Conservation (phyloP, 2,329 filamentous ascomycete genomes). For the Coniella vitis region DNA sequence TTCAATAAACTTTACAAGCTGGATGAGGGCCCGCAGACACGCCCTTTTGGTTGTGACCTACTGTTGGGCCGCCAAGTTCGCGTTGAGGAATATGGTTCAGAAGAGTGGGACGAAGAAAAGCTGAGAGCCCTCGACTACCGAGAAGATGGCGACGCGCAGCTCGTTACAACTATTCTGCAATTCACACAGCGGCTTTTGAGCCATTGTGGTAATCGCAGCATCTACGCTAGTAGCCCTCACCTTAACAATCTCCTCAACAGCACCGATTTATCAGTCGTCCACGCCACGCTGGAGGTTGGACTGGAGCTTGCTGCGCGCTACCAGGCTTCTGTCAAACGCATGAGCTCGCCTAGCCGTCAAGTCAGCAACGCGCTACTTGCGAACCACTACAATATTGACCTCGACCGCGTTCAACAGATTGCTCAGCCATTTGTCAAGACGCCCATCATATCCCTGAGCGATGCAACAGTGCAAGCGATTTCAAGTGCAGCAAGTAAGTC, state of each 20-base stretch:
- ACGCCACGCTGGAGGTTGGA: slow-evolving; percentile 70
- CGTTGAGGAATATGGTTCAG: slow-evolving; percentile 43
- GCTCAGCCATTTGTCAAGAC: slow-evolving; percentile 77
- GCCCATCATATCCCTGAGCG: slow-evolving; percentile 44
- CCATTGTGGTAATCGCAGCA: slow-evolving; percentile 92
- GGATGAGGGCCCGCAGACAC: slow-evolving; percentile 70
- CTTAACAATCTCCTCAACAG: slow-evolving; percentile 86
- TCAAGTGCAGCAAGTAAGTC: slow-evolving; percentile 59
- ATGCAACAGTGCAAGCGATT: slow-evolving; percentile 43
- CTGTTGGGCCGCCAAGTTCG: slow-evolving; percentile 52
- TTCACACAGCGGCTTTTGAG: slow-evolving; percentile 87
- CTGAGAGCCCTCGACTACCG: slow-evolving; percentile 57
- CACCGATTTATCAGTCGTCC: slow-evolving; percentile 71
- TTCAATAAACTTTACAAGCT: slow-evolving; percentile 78
- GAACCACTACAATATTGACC: slow-evolving; percentile 75
- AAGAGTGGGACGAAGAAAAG: slow-evolving; percentile 38
- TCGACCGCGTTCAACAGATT: slow-evolving; percentile 78
- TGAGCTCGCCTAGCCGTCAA: slow-evolving; percentile 56
- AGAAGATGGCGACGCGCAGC: slow-evolving; percentile 68
- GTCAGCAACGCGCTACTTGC: slow-evolving; percentile 68
- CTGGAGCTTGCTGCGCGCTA: slow-evolving; percentile 89
- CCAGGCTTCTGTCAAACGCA: slow-evolving; percentile 76
- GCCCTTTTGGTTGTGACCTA: slow-evolving; percentile 63
- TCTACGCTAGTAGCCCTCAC: slow-evolving; percentile 89
- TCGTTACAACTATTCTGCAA: slow-evolving; percentile 72